Base-by-base conservation (phyloP, 2,329 filamentous ascomycete genomes). In the Arachnomyces sp. region DNA sequence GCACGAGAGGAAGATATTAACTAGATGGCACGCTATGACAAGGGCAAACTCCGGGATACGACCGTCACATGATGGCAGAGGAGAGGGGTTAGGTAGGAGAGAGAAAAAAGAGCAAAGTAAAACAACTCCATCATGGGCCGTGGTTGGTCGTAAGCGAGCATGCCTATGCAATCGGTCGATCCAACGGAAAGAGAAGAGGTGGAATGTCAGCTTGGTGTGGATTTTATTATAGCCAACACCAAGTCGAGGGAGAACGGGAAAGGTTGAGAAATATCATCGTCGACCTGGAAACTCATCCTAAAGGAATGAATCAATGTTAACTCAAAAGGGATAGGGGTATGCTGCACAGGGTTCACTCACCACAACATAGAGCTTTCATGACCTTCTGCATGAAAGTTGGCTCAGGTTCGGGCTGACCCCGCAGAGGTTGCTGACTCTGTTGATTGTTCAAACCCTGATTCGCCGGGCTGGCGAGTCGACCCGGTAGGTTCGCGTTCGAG, bases 311-410 rank as follows among this genome's bases (percentile, higher is more conserved):
- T 28, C 14, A 30, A 31, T 31, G 33, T 29, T 17, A 20, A 31
- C 28, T 7, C 11, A 4, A 29, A 16, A 7, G 16, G 3, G 14
- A 29, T 15, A 13, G 2, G 12, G 9, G n/a, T 7, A 20, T 7
- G 34, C 3, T 40, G n/a, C 31, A 31, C 11, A 33, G 45, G 40
- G 41, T 45, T 58, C 55, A 65, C 62, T 56, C 67, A 76, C 86
- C 86, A 68, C 90, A 96, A 78, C 90, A 96, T 43, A 95, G 72
- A 44, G 80, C 77, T 73, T 92, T 94, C 77, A 90, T 83, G 61
- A 95, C 73, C 73, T 95, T 95, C 69, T 94, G 84, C 69, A 89
- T 81, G 49, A 87, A 84, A 43, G 81, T 82, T 34, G 80, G 83
- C 61, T 90, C 84, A 50, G 80, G 73, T 60, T 92, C 82, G 53